A percentile compares a stretch with the other conserved stretches of the same genome.
Evolutionary conservation across 2,329 filamentous ascomycete genomes (phyloP).

Genomic region (Chalaropsis ovoidea): DNA sequence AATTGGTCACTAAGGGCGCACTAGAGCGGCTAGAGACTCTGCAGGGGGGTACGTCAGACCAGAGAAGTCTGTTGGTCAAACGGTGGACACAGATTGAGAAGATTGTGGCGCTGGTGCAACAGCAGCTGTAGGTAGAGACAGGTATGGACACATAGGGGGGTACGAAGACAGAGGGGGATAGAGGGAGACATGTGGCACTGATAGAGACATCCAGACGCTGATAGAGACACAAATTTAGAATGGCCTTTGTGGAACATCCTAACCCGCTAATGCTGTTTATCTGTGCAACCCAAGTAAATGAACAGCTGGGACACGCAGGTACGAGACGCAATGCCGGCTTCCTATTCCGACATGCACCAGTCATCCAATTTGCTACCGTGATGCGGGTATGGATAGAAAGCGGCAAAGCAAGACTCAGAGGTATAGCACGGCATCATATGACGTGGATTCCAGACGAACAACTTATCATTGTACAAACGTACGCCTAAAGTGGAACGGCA

Average conservation of each 20-base stretch:
- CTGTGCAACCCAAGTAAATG: constrained; percentile 29
- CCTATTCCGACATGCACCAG: not conserved
- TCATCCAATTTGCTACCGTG: not conserved
- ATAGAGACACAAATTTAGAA: not conserved
- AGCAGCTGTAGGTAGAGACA: constrained; percentile 2
- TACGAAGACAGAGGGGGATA: not conserved
- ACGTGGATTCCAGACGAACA: not conserved
- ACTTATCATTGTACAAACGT: too few relatives aligned
- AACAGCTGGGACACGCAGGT: constrained; percentile 1
- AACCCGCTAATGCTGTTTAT: constrained; percentile 28
- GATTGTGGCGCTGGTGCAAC: constrained; percentile 17
- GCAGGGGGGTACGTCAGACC: constrained; percentile 31
- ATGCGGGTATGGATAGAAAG: not conserved
- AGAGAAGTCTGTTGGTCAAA: constrained; percentile 32
- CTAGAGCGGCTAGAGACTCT: constrained; percentile 32
- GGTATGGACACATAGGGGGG: not conserved
- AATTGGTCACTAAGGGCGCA: constrained; percentile 30
- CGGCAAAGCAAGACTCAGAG: not conserved
- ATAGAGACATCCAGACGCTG: not conserved
- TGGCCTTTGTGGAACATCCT: not conserved
- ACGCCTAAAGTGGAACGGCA: too few relatives aligned
- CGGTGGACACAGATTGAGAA: constrained; percentile 38
- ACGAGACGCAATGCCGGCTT: not conserved
- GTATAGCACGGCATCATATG: not conserved
- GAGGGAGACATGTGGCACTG: not conserved